Evolutionary conservation across 768 basidiomycete genomes (phyloP).

Genomic region (Porpolomopsis calyptriformis): DNA sequence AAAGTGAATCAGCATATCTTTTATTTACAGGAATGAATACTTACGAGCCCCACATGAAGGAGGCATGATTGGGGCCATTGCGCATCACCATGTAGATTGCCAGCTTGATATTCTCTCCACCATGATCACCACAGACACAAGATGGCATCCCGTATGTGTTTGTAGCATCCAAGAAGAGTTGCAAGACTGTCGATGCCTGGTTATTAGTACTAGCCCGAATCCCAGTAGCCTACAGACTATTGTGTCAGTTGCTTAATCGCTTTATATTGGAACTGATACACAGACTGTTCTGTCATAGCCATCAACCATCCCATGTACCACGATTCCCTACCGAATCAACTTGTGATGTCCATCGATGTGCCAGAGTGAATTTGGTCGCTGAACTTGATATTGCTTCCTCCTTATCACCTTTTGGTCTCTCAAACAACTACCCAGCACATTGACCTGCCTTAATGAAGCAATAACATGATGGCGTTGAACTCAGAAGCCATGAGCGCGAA

Average conservation of each 20-base stretch:
- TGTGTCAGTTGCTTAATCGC: background rate
- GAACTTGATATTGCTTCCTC: constrained; percentile 12
- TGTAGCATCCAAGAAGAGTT: constrained; percentile 17
- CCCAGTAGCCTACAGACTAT: constrained; percentile 16
- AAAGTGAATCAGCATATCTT: background rate
- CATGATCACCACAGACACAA: constrained; percentile 23
- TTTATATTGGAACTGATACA: background rate
- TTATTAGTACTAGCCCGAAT: constrained; percentile 22
- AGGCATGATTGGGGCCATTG: constrained; percentile 20
- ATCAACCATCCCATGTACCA: constrained; percentile 20
- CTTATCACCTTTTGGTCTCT: constrained; percentile 12
- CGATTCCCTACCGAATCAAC: constrained; percentile 21
- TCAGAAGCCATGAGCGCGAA: constrained; percentile 17
- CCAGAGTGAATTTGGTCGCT: constrained; percentile 22
- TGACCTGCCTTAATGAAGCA: constrained; percentile 16
- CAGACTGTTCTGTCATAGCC: constrained; percentile 16
- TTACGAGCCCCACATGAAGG: constrained; percentile 25
- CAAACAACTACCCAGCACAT: constrained; percentile 17
- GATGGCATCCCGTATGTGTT: constrained; percentile 20
- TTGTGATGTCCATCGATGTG: constrained; percentile 30
- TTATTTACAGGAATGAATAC: background rate
- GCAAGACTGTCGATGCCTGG: constrained; percentile 17
- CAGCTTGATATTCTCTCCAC: constrained; percentile 25
- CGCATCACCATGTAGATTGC: constrained; percentile 25
- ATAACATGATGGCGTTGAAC: constrained; percentile 17